Base-by-base conservation (phyloP, 441 rosid genomes). In the Adansonia grandidieri region DNA sequence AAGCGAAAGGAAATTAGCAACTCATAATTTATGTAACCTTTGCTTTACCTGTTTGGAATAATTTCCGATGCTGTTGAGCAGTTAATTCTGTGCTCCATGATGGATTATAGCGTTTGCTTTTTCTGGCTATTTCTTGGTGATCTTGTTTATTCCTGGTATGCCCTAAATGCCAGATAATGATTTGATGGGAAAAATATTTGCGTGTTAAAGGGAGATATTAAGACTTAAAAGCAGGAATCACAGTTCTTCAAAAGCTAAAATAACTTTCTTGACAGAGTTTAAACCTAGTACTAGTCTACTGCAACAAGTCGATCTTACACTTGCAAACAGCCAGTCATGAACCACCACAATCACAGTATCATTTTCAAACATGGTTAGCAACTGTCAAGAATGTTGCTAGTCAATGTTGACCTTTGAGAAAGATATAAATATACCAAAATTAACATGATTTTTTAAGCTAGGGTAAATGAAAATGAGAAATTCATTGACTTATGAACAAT, bases 21-120 rank as follows among this genome's bases (percentile, higher is more conserved):
- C 61, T 28, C 44, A 28, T 51, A 48, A 15, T 51, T 70, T 45
- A 50, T 71, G 14, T 51, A 8, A 71, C 56, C 17, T 24, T 71
- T 51, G 14, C 60, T 71, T 51, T 51, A 71, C 45, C 17, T 71
- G 61, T 50, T 48, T 71, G 74, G 60, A 51, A 51, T 75, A 61
- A 40, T 19, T 24, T 47, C 37, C 14, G 4, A 2, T 47, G 1
- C 47, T 17, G 13, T 53, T 72, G 14, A 64, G 69, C 50, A 28
- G 9, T 50, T 57, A 71, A 14, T 58, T 77, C 80, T 66, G 10
- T 64, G 15, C 50, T 72, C 24, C 50, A 54, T 2, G 40, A 0
- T 6, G 47, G 68, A 63, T 63, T 63, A 63, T 63, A 37, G 68
- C 45, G 32, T 63, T 7, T 1, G 6, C 17, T 15, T 63, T 14